Evolutionary conservation across 2,329 filamentous ascomycete species (phyloP), one percentile per base, ranked within the genome.

Genomic region (Pyrenochaeta sp.): DNA sequence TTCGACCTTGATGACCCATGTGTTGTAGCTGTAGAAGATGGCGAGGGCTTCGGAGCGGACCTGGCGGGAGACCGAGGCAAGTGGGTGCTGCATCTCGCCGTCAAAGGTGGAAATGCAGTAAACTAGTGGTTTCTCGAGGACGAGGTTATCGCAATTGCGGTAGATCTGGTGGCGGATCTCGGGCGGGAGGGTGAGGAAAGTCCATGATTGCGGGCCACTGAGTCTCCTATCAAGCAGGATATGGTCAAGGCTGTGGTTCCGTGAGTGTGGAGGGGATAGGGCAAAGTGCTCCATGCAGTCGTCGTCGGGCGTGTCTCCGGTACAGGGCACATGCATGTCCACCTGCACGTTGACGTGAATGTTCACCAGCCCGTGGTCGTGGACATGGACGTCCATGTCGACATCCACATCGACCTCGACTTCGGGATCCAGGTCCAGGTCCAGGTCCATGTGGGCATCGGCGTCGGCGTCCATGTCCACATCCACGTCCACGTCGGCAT

Each of bases 21-120:
- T 66, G 40, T 72, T 72, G 52, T 71, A 68, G 55, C 62, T 64
- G 60, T 72, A 72, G 63, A 71, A 72, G 24, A 72, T 67, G 41
- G 68, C 64, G 24, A 71, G 67, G 13, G 66, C 61, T 53, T 72
- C 69, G 34, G 60, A 48, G 35, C 69, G 68, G 29, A 72, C 58
- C 13, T 64, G 64, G 5, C 60, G 62, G 18, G 60, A 67, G 35
- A 72, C 67, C 20, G 62, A 59, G 35, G 68, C 67, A 24, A 72
- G 64, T 6, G 68, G 62, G 44, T 72, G 69, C 41, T 71, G 68
- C 46, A 68, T 68, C 29, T 65, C 59, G 53, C 65, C 60, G 22
- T 61, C 57, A 27, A 69, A 69, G 30, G 67, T 70, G 29, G 65
- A 68, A 39, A 71, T 67, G 57, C 69, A 72, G 75, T 72, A 72